phyloP scores from a whole-genome alignment of 495 filamentous ascomycete species.

The Tirmania nivea region DNA sequence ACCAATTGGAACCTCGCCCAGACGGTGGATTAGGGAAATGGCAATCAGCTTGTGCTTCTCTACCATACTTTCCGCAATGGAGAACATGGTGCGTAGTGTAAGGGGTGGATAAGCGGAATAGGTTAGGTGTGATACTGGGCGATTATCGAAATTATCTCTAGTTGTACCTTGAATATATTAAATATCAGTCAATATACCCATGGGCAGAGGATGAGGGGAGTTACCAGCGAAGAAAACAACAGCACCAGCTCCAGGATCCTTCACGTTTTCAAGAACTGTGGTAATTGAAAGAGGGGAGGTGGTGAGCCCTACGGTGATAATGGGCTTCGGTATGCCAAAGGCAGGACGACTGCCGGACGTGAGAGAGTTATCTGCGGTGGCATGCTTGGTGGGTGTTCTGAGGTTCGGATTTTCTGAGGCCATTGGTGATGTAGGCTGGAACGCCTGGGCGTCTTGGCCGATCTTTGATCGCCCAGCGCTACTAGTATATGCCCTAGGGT shows the following conservation, averaged over 20 bases:
- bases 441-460: too few relatives aligned
- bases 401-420: too few relatives aligned
- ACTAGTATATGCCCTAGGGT: too few relatives aligned
- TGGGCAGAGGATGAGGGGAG: too few relatives aligned
- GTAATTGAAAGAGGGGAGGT: constrained; percentile 36
- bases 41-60: constrained; percentile 39
- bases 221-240: constrained; percentile 69
- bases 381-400: too few relatives aligned
- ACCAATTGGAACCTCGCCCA: constrained; percentile 64
- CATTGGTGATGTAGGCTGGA: too few relatives aligned
- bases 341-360: neutral
- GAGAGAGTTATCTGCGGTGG: neutral
- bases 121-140: constrained; percentile 51
- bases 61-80: constrained; percentile 39
- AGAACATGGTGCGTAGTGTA: constrained; percentile 50
- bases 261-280: constrained; percentile 40
- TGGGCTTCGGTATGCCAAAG: neutral
- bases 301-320: constrained; percentile 28
- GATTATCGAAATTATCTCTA: constrained; percentile 54
- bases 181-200: constrained; percentile 4
- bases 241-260: constrained; percentile 63
- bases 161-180: constrained; percentile 43
- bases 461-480: too few relatives aligned
- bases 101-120: constrained; percentile 67
- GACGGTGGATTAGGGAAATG: constrained; percentile 65